phyloP scores from a whole-genome alignment of 164 flowering plant genomes.

The Berberis thunbergii region DNA sequence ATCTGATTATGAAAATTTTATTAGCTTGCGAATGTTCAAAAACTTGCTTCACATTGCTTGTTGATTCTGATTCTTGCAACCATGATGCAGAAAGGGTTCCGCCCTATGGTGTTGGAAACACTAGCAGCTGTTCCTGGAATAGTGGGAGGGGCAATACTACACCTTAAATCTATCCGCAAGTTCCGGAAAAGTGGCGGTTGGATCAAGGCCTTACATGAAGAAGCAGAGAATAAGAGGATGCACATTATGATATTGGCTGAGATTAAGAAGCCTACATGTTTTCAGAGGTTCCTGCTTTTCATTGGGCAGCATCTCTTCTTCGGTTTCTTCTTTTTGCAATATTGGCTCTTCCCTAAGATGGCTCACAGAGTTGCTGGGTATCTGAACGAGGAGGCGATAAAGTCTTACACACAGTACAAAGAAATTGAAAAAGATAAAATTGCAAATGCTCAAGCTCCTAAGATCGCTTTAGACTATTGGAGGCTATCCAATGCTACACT shows the following conservation, averaged over 20 bases:
- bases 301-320: slow-evolving; percentile 76
- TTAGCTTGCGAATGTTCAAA: no score
- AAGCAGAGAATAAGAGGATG: slow-evolving; percentile 95
- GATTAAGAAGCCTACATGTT: slow-evolving; percentile 75
- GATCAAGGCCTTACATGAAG: slow-evolving; percentile 88
- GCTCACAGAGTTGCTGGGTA: slow-evolving; percentile 82
- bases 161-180: slow-evolving; percentile 66
- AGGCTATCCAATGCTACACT: slow-evolving; percentile 66
- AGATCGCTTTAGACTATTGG: slow-evolving; percentile 91
- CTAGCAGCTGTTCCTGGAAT: slow-evolving; percentile 95
- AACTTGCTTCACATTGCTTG: neutral
- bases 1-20: no score
- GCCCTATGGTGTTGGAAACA: slow-evolving; percentile 91
- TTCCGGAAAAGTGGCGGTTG: slow-evolving; percentile 84
- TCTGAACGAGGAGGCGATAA: slow-evolving; percentile 82
- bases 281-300: slow-evolving; percentile 63
- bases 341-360: slow-evolving; percentile 60
- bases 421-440: slow-evolving; percentile 61
- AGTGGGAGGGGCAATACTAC: slow-evolving; percentile 89
- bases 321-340: slow-evolving; percentile 58
- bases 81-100: slow-evolving; percentile 70
- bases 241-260: slow-evolving; percentile 89
- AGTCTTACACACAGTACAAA: slow-evolving; percentile 82
- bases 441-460: slow-evolving; percentile 70
- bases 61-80: slow-evolving; percentile 5